These are phyloP conservation scores for Lachnellula cervina DNA, from an alignment of 2,329 filamentous ascomycete genomes.

Conservation along the genomic window DNA sequence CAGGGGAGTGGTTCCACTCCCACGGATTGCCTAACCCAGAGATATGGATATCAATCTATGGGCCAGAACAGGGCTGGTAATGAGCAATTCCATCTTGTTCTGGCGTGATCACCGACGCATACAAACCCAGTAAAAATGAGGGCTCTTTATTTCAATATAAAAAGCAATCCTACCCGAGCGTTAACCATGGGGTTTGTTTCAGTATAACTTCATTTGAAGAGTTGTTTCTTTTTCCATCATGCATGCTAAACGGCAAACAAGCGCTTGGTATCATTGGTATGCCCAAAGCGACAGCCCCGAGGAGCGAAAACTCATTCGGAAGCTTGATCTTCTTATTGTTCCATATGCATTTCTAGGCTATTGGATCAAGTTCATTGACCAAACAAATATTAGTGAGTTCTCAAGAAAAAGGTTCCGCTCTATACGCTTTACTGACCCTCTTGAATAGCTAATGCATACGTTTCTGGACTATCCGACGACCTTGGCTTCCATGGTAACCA, in stretches of 20 bases:
- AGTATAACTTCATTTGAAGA: too few species aligned
- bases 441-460: constrained; percentile 30
- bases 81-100: too few species aligned
- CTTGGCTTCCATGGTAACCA: constrained; percentile 48
- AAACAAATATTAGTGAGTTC: constrained; percentile 19
- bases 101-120: too few species aligned
- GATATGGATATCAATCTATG: too few species aligned
- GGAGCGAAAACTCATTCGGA: constrained; percentile 48
- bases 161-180: too few species aligned
- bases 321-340: constrained; percentile 52
- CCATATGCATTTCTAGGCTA: constrained; percentile 52
- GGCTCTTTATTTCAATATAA: too few species aligned
- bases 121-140: too few species aligned
- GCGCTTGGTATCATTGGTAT: constrained; percentile 40
- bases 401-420: not conserved
- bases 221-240: not conserved
- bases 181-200: too few species aligned
- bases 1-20: too few species aligned
- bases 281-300: constrained; percentile 43
- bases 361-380: constrained; percentile 38
- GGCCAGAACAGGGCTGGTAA: too few species aligned
- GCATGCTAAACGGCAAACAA: constrained; percentile 15
- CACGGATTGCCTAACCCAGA: too few species aligned
- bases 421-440: not conserved
- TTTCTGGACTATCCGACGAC: constrained; percentile 34